These are phyloP conservation scores for Hura crepitans DNA, from an alignment of 441 rosid genomes.

Conservation along the genomic window DNA sequence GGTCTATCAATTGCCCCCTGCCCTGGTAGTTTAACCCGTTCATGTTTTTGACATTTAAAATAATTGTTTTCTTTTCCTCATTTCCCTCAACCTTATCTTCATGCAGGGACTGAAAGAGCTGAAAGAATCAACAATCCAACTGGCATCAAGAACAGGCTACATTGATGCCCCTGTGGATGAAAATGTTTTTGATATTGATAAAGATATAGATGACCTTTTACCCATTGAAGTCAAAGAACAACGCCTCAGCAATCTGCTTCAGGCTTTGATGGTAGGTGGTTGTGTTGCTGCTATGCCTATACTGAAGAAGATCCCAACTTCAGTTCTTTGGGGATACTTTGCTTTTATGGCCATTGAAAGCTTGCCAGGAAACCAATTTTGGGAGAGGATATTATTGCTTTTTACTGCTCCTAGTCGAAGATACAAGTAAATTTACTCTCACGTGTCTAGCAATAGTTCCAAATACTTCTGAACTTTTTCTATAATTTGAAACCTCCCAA, in stretches of 20 bases:
- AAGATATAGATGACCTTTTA: slow-evolving; percentile 68
- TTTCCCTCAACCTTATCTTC: slow-evolving; percentile 20
- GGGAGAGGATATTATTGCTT: slow-evolving; percentile 76
- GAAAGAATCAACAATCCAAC: slow-evolving; percentile 67
- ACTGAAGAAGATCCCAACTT: slow-evolving; percentile 66
- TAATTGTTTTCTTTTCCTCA: slow-evolving; percentile 9
- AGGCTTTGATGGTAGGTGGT: slow-evolving; percentile 64
- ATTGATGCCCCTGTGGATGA: slow-evolving; percentile 70
- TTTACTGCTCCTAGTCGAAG: slow-evolving; percentile 72
- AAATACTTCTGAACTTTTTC: background rate
- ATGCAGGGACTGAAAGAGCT: slow-evolving; percentile 68
- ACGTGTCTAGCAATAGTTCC: background rate
- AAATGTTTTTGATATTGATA: slow-evolving; percentile 62
- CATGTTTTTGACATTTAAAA: slow-evolving; percentile 13
- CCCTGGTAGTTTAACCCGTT: slow-evolving; percentile 39
- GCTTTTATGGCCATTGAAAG: slow-evolving; percentile 83
- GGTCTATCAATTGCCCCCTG: slow-evolving; percentile 52
- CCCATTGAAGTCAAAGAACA: slow-evolving; percentile 78
- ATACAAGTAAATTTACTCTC: slow-evolving; percentile 48
- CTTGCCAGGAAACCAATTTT: slow-evolving; percentile 77
- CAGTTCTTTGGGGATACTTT: slow-evolving; percentile 84
- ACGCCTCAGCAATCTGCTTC: slow-evolving; percentile 70
- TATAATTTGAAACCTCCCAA: slow-evolving; percentile 3
- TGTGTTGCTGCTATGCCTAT: slow-evolving; percentile 82
- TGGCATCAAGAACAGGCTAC: slow-evolving; percentile 59